Evolutionary conservation across 2,329 filamentous ascomycete species (phyloP), one percentile per base, ranked within the genome.

Genomic region (Colletotrichum scovillei): DNA sequence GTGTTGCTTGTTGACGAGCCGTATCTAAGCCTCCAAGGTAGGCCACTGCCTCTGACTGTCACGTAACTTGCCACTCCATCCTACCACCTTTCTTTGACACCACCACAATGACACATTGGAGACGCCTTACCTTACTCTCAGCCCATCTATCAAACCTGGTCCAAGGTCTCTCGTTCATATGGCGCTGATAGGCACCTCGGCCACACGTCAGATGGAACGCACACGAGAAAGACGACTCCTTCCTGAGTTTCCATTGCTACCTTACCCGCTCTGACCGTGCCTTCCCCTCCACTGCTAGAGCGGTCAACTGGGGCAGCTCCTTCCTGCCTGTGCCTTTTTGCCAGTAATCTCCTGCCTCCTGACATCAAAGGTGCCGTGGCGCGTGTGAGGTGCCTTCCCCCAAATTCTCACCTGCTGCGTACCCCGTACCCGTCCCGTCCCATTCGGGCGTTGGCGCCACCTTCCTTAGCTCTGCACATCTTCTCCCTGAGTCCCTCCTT

Each of bases 251-350:
- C 30, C 8, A 38, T 28, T 70, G 70, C 70, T 69, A 73, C 49
- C 49, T 53, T 64, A 28, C 65, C 59, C 5, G 38, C 7, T 16
- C 19, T 19, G 8, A 24, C 24, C 30, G 16, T 62, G 16, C 42
- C 42, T n/a, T 49, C 42, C 42, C 42, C 6, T 42, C 38, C 5
- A 16, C 3, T 49, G 42, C 7, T 7, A n/a, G 42, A 49, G 42
- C 56, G 22, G 55, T 42, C 42, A 60, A 42, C 56, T 67, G 60
- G 67, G 60, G 60, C 70, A 70, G 67, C 67, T 73, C 55, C 66
- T 28, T 14, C 32, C 62, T 55, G 5, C 38, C 5, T 5, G 38
- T 35, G 1, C 9, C 32, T 5, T 12, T 11, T 32, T 32, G 30
- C 35, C 35, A 38, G 35, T 38, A 9, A 9, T 14, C 4, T 22